phyloP scores from a whole-genome alignment of 371 early-diverging fungal species.

The Mucor lusitanicus region DNA sequence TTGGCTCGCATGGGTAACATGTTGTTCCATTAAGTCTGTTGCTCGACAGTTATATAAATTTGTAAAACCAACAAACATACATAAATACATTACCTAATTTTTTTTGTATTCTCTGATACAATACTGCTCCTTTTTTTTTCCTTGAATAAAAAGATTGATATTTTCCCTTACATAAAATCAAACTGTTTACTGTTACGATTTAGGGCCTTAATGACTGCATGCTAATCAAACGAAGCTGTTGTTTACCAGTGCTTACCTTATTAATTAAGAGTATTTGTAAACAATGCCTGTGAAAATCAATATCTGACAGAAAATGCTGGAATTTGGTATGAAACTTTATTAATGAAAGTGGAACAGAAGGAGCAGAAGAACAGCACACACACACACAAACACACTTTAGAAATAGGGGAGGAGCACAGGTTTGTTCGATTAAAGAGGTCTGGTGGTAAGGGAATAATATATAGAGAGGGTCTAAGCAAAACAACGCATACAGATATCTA shows the following conservation, averaged over 20 bases:
- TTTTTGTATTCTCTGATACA: neutral
- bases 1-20: slow-evolving; percentile 3
- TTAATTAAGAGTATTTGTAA: neutral
- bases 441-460: neutral
- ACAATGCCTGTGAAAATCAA: neutral
- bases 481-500: neutral
- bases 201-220: neutral
- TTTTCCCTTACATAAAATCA: neutral
- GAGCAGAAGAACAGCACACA: neutral
- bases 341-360: neutral
- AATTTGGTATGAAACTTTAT: neutral
- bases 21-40: neutral
- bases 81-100: neutral
- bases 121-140: neutral
- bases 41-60: neutral
- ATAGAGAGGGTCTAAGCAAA: neutral
- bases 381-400: neutral
- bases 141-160: neutral
- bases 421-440: neutral
- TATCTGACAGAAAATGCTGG: neutral
- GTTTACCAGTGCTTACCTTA: neutral
- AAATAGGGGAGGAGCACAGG: neutral
- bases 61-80: neutral
- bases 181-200: neutral
- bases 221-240: neutral